Percentiles rank a stretch among this genome's conserved stretches.
Conservation (phyloP, 1,284 basidiomycete genomes). For the Cryptococcus sp. region DNA sequence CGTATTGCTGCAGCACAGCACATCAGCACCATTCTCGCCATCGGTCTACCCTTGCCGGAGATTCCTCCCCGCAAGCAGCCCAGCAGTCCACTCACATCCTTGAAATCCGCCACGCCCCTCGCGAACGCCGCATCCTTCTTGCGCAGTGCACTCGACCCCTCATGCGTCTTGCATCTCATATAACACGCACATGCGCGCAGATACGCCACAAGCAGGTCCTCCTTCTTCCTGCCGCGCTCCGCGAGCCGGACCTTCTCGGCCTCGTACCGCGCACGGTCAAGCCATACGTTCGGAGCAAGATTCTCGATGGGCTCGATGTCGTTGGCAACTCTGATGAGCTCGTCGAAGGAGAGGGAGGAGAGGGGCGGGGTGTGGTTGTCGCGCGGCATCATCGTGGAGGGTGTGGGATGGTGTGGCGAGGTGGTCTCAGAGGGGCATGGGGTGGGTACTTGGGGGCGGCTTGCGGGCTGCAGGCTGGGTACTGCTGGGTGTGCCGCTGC, state of each 20-base stretch:
- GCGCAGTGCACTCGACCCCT: conserved; percentile 24
- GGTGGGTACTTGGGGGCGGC: too few relatives aligned
- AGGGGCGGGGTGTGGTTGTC: conserved; percentile 20
- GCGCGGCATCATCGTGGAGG: conserved; percentile 21
- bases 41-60: neutral
- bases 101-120: conserved; percentile 38
- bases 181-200: conserved; percentile 32
- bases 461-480: too few relatives aligned
- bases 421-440: neutral
- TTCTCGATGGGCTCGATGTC: conserved; percentile 18
- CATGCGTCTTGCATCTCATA: conserved; percentile 29
- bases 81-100: conserved; percentile 29
- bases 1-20: conserved; percentile 27
- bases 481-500: too few relatives aligned
- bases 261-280: conserved; percentile 38
- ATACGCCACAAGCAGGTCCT: conserved; percentile 45
- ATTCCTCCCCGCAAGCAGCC: neutral
- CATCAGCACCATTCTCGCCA: neutral
- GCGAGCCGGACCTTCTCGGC: conserved; percentile 40
- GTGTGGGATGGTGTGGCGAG: neutral
- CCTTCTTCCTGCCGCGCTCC: conserved; percentile 31
- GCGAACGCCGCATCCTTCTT: conserved; percentile 32
- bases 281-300: conserved; percentile 39
- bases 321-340: conserved; percentile 25
- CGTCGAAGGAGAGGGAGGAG: conserved; percentile 23